Evolutionary conservation across 768 basidiomycete species (phyloP).

Genomic region (Lepiota brunneoincarnata): DNA sequence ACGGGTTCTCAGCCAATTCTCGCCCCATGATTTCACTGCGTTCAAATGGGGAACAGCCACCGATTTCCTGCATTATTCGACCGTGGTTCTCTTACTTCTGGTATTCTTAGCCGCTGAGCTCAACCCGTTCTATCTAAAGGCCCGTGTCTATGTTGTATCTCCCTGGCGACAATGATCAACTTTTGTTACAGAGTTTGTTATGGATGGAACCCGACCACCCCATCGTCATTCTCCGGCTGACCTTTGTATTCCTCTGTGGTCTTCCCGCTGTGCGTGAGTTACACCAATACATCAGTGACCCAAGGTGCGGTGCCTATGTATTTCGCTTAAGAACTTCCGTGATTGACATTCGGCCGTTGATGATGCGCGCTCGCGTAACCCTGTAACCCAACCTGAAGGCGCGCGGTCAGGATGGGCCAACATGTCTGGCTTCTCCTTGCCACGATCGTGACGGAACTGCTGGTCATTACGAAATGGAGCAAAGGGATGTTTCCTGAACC

Average conservation of each 20-base stretch:
- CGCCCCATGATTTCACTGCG: slow-evolving; percentile 83
- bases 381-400: slow-evolving; percentile 37
- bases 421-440: slow-evolving; percentile 86
- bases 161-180: neutral
- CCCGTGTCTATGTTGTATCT: slow-evolving; percentile 23
- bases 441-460: slow-evolving; percentile 78
- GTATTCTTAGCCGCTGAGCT: slow-evolving; percentile 84
- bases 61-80: slow-evolving; percentile 70
- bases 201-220: slow-evolving; percentile 95
- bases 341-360: neutral
- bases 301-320: slow-evolving; percentile 47
- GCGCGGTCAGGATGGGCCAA: slow-evolving; percentile 85
- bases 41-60: slow-evolving; percentile 86
- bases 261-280: slow-evolving; percentile 83
- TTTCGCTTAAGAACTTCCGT: neutral
- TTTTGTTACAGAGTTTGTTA: slow-evolving; percentile 43
- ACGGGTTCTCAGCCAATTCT: slow-evolving; percentile 80
- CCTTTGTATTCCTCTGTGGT: slow-evolving; percentile 81
- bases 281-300: slow-evolving; percentile 80
- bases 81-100: slow-evolving; percentile 71
- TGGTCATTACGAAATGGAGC: slow-evolving; percentile 83
- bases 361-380: neutral
- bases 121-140: slow-evolving; percentile 88
- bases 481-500: slow-evolving; percentile 65
- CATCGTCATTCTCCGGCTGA: slow-evolving; percentile 70